A percentile compares a stretch with the other conserved stretches of the same genome.
Conservation (phyloP, 495 filamentous ascomycete genomes). For the Cudoniella acicularis region DNA sequence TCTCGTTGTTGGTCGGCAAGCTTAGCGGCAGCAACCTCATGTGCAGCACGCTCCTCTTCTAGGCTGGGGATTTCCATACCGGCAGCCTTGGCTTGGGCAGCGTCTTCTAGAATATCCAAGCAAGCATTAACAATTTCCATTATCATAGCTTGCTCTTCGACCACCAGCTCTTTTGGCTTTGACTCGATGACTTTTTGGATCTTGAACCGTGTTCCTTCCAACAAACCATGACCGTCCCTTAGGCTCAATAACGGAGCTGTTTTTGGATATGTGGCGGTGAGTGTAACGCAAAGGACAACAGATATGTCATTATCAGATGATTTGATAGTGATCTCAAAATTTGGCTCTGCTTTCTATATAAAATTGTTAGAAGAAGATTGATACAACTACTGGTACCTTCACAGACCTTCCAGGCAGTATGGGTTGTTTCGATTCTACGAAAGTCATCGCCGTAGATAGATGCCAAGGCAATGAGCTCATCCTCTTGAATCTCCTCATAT, state of each 20-base stretch:
- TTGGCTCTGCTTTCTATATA: slow-evolving; percentile 67
- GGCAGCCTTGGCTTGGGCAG: slow-evolving; percentile 66
- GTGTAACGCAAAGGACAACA: slow-evolving; percentile 60
- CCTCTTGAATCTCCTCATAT: slow-evolving; percentile 78
- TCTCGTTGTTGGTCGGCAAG: slow-evolving; percentile 45
- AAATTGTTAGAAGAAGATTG: slow-evolving; percentile 9
- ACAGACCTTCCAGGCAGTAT: slow-evolving; percentile 80
- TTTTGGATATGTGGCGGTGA: slow-evolving; percentile 93
- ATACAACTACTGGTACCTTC: not conserved
- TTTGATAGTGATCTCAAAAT: slow-evolving; percentile 75
- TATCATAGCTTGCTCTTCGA: slow-evolving; percentile 73
- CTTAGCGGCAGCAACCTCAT: slow-evolving; percentile 48
- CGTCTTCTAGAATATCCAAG: slow-evolving; percentile 85
- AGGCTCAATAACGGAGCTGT: slow-evolving; percentile 70
- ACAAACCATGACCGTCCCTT: slow-evolving; percentile 58
- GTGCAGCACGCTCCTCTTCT: slow-evolving; percentile 80
- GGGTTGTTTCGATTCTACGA: slow-evolving; percentile 60
- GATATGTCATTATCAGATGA: slow-evolving; percentile 63
- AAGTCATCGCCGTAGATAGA: slow-evolving; percentile 95
- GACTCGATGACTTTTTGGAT: slow-evolving; percentile 65
- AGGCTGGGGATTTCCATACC: slow-evolving; percentile 76
- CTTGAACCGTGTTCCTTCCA: slow-evolving; percentile 59
- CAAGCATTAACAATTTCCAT: slow-evolving; percentile 78
- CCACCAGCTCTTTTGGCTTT: slow-evolving; percentile 62
- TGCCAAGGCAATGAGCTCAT: slow-evolving; percentile 81